These are phyloP conservation scores for Epipyxis sp. DNA, from an alignment of 108 stramenopile genomes.

Conservation along the genomic window DNA sequence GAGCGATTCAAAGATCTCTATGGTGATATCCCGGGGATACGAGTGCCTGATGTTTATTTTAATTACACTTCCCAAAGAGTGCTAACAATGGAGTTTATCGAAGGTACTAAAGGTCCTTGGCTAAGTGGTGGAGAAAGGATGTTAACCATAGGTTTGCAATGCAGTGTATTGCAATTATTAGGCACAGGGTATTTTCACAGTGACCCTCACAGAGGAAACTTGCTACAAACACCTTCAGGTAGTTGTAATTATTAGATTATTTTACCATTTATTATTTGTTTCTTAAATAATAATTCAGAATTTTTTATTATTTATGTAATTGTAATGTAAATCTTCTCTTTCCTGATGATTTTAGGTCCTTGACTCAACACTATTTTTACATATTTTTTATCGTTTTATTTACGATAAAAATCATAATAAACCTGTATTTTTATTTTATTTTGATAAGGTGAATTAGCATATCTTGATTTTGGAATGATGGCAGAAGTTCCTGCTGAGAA, in stretches of 20 bases:
- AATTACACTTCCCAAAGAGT: constrained; percentile 73
- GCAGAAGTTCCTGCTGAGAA: constrained; percentile 81
- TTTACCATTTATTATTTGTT: too few species aligned
- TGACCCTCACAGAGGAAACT: constrained; percentile 65
- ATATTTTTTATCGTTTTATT: too few species aligned
- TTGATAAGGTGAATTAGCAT: constrained; percentile 69
- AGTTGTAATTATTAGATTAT: too few species aligned
- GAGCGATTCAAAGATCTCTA: constrained; percentile 76
- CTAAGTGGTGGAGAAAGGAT: constrained; percentile 70
- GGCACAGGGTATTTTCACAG: constrained; percentile 66
- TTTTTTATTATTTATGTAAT: too few species aligned
- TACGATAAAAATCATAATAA: too few species aligned
- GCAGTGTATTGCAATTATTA: constrained; percentile 79
- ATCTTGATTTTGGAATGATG: constrained; percentile 93
- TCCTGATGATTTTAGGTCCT: too few species aligned
- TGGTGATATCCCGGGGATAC: constrained; percentile 70
- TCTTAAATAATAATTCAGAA: too few species aligned
- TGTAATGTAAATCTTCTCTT: too few species aligned
- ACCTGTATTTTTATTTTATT: too few species aligned
- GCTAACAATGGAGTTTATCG: constrained; percentile 83
- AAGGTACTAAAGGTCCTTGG: constrained; percentile 85
- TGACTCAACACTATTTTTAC: too few species aligned
- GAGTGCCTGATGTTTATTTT: constrained; percentile 69
- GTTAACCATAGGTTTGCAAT: constrained; percentile 77
- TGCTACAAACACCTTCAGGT: constrained; percentile 67